Evolutionary conservation across 345 rosid species (phyloP).

Genomic region (Gossypium herbaceum): DNA sequence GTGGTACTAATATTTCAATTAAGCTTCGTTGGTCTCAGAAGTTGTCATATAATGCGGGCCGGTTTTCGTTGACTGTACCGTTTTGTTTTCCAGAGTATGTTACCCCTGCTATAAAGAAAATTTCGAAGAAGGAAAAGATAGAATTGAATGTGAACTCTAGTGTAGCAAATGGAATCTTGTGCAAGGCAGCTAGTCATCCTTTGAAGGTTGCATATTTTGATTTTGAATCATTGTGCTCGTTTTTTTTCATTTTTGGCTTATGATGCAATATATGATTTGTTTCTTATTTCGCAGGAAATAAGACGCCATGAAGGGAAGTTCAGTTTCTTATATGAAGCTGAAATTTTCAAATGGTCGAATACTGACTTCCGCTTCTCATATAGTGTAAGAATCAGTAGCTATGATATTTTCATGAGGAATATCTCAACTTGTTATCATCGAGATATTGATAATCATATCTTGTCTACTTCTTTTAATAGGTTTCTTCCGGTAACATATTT

Average conservation of each 20-base stretch:
- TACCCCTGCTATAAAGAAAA: constrained; percentile 74
- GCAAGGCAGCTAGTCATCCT: constrained; percentile 77
- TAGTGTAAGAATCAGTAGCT: not conserved
- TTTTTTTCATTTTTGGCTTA: not conserved
- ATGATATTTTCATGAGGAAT: not conserved
- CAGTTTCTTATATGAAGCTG: not conserved
- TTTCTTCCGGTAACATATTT: not conserved
- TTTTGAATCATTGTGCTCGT: not conserved
- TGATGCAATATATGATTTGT: not conserved
- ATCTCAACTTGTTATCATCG: not conserved
- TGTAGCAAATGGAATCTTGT: constrained; percentile 56
- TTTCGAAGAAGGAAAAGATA: constrained; percentile 70
- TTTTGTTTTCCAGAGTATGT: constrained; percentile 82
- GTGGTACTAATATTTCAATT: constrained; percentile 73
- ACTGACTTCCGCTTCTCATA: not conserved
- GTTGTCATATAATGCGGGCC: constrained; percentile 46
- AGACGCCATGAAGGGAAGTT: not conserved
- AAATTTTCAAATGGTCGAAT: not conserved
- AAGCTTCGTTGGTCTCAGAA: constrained; percentile 81
- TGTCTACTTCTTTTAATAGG: not conserved
- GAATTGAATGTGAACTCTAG: constrained; percentile 63
- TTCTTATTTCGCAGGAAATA: not conserved
- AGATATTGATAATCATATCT: not conserved
- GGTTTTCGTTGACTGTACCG: constrained; percentile 62
- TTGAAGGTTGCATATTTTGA: constrained; percentile 53